Conservation (phyloP, 192 early-diverging fungal genomes). For the Rhizoclosmatium sp. region DNA sequence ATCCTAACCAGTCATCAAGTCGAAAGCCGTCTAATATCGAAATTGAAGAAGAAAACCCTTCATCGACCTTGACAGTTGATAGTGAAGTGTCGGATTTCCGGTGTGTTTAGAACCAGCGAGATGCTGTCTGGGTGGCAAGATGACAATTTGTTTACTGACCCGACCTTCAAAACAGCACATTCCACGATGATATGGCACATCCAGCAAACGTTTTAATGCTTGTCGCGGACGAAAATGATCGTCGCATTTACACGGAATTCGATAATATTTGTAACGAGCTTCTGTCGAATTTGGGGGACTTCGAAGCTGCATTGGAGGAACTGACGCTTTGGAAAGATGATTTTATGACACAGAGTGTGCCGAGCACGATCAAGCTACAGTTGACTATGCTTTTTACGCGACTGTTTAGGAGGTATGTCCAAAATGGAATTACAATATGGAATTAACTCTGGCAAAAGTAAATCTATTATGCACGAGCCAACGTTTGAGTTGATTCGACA, state of each 20-base stretch:
- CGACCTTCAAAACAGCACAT: not conserved
- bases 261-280: constrained; percentile 56
- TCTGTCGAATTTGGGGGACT: constrained; percentile 49
- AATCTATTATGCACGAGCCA: constrained; percentile 65
- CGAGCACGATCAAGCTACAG: constrained; percentile 56
- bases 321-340: constrained; percentile 65
- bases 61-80: not conserved
- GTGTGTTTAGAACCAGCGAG: not conserved
- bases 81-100: not conserved
- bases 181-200: constrained; percentile 44
- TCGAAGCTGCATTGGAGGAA: constrained; percentile 61
- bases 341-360: constrained; percentile 56
- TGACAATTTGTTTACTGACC: not conserved
- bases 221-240: constrained; percentile 37
- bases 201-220: constrained; percentile 35
- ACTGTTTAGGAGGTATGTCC: constrained; percentile 56
- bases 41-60: not conserved
- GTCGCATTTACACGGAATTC: constrained; percentile 47
- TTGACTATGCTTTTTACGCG: constrained; percentile 57
- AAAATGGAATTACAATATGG: not conserved
- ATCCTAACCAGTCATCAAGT: not conserved
- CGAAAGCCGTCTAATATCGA: not conserved
- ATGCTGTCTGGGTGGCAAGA: not conserved
- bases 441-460: constrained; percentile 40
- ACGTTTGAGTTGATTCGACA: constrained; percentile 64